Base-by-base conservation (phyloP, 305 asterid genomes). In the Fraxinus ornus region DNA sequence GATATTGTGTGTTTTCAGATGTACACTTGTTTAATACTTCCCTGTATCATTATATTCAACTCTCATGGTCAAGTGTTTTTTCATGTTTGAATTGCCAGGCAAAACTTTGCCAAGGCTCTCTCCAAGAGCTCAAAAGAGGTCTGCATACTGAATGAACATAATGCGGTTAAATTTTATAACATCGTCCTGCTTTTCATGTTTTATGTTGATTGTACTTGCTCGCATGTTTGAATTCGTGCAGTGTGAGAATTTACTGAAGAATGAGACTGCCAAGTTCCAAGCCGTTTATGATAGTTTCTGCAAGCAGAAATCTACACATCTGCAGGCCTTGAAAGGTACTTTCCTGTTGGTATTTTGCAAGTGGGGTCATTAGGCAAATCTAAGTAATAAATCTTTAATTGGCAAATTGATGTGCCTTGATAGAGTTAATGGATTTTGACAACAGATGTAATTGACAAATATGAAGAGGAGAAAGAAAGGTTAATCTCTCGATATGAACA, bases 71-170 rank as follows among this genome's bases (percentile, higher is more conserved):
- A 62, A 76, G 60, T 24, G 35, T 74, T 89, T 77, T 44, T 79
- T 79, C 76, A 85, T 72, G 73, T 77, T 77, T 82, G 33, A 44
- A 81, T 84, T 86, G 81, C 85, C 94, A 96, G 98, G 95, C 98
- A 91, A 87, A 82, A 76, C 88, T 94, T 96, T 83, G 94, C 93
- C 1, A 94, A 91, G 91, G 90, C 89, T 85, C 93, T 96, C 76
- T 88, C 88, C 79, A 94, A 96, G 95, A 93, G 94, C 93, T 91
- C 98, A 81, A 93, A 92, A 89, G 99, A 94, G 97, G 98, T 93
- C 76, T 44, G 83, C 80, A 30, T 36, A 60, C 72, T 35, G 77
- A 77, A 83, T 19, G 60, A 79, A 85, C 44, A 57, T 30, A 57
- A 62, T 35, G 71, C 81, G 17, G 70, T 72, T 77, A 80, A 79